Conservation (phyloP, 2,329 filamentous ascomycete species). For the Calonectria hongkongensis region DNA sequence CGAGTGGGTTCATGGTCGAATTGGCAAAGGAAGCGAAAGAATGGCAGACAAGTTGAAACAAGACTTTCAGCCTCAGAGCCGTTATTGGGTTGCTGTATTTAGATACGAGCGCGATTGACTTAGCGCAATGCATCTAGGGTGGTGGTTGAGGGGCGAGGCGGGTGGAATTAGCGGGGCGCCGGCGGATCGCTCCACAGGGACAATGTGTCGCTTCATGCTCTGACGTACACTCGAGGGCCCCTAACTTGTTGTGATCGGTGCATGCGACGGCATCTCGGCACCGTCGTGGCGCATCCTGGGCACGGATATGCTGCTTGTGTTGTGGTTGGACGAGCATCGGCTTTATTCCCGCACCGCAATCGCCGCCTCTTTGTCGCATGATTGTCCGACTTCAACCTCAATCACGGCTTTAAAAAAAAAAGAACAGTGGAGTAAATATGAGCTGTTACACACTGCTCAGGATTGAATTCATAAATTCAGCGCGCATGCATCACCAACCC, state of each 20-base stretch:
- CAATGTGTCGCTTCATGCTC: slow-evolving; percentile 6
- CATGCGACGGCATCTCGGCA: slow-evolving; percentile 12
- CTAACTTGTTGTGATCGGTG: background rate
- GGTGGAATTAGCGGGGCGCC: slow-evolving; percentile 9
- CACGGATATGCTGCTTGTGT: too few species aligned
- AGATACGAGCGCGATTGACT: background rate
- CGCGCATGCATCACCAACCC: too few species aligned
- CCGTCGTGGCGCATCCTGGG: too few species aligned
- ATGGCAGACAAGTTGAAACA: slow-evolving; percentile 2
- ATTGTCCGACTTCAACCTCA: too few species aligned
- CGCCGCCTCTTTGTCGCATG: too few species aligned
- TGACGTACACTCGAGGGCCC: background rate
- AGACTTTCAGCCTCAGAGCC: background rate
- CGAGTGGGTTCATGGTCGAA: background rate
- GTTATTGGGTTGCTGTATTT: slow-evolving; percentile 17
- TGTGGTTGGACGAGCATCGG: too few species aligned
- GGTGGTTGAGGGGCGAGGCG: background rate
- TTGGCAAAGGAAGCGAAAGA: slow-evolving; percentile 3
- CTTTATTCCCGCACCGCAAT: too few species aligned
- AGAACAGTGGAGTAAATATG: too few species aligned
- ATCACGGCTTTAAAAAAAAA: too few species aligned
- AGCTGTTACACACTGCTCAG: too few species aligned
- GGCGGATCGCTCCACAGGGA: slow-evolving; percentile 4
- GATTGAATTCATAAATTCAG: too few species aligned
- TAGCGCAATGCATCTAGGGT: background rate